These are phyloP conservation scores for Eucalyptus albens DNA, from an alignment of 345 rosid species.

Conservation along the genomic window DNA sequence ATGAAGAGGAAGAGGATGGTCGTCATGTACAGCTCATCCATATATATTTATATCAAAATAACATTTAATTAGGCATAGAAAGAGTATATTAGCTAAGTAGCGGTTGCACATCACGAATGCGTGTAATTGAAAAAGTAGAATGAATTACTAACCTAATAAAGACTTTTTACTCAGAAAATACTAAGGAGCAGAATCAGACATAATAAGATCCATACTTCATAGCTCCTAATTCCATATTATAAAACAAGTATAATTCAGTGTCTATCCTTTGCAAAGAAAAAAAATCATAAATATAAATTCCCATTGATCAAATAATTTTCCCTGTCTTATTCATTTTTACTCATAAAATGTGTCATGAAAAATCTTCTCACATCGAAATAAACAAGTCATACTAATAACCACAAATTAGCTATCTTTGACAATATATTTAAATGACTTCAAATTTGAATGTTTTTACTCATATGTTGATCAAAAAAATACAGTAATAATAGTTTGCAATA, in stretches of 20 bases:
- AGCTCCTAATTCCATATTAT: not conserved
- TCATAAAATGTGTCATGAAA: too few species aligned
- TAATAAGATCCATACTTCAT: not conserved
- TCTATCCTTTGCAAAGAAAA: not conserved
- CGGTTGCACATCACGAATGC: not conserved
- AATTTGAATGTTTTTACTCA: not conserved
- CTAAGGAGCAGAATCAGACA: not conserved
- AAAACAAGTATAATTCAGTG: not conserved
- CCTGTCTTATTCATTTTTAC: not conserved
- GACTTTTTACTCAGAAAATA: not conserved
- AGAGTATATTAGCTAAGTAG: not conserved
- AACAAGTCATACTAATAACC: not conserved
- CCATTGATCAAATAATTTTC: not conserved
- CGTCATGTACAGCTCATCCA: not conserved
- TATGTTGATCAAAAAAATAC: too few species aligned
- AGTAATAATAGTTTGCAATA: not conserved
- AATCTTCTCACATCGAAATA: not conserved
- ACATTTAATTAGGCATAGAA: not conserved
- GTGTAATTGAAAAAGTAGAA: not conserved
- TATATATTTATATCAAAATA: not conserved
- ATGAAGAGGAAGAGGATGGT: not conserved
- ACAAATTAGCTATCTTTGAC: not conserved
- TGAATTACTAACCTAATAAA: not conserved
- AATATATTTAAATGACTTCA: not conserved
- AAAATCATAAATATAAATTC: not conserved